A percentile compares a stretch with the other conserved stretches of the same genome.
phyloP scores from a whole-genome alignment of 352 stramenopile species.

The Phytophthora cryptogea region DNA sequence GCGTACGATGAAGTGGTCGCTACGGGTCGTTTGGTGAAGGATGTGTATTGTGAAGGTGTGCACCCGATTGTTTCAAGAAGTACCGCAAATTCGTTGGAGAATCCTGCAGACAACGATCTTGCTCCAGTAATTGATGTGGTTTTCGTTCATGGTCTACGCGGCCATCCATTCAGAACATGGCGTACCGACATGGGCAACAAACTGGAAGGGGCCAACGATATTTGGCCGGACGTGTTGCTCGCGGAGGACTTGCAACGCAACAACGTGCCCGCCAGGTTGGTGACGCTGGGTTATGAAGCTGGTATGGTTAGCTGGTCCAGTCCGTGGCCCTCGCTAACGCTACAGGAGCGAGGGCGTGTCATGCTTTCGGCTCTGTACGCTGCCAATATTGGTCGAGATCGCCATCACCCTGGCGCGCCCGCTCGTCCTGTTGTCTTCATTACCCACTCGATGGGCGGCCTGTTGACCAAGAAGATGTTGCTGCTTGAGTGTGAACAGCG shows the following conservation, averaged over 20 bases:
- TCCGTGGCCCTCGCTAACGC: slow-evolving; percentile 82
- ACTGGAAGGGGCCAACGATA: slow-evolving; percentile 54
- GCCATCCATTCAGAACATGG: slow-evolving; percentile 84
- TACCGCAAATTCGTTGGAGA: slow-evolving; percentile 7
- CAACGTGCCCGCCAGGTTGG: slow-evolving; percentile 51
- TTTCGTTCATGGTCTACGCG: slow-evolving; percentile 84
- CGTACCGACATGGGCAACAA: slow-evolving; percentile 73
- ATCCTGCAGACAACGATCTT: slow-evolving; percentile 5
- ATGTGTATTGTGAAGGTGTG: slow-evolving; percentile 79
- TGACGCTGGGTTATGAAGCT: slow-evolving; percentile 84
- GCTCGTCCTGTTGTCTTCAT: slow-evolving; percentile 78
- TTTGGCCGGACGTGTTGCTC: slow-evolving; percentile 83
- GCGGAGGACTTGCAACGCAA: slow-evolving; percentile 51
- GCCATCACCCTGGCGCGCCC: slow-evolving; percentile 4
- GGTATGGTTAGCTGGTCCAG: slow-evolving; percentile 87
- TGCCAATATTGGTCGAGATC: slow-evolving; percentile 60
- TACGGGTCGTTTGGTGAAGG: slow-evolving; percentile 34
- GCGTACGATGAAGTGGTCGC: slow-evolving; percentile 57
- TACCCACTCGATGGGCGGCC: slow-evolving; percentile 87
- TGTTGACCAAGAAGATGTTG: slow-evolving; percentile 88
- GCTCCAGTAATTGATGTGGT: slow-evolving; percentile 62
- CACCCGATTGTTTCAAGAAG: slow-evolving; percentile 67
- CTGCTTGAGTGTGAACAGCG: slow-evolving; percentile 47
- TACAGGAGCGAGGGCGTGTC: slow-evolving; percentile 69
- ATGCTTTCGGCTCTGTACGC: slow-evolving; percentile 76